A percentile compares a stretch with the other conserved stretches of the same genome.
These are phyloP conservation scores for Cercospora janseana DNA, from an alignment of 2,329 filamentous ascomycete species.

Conservation along the genomic window DNA sequence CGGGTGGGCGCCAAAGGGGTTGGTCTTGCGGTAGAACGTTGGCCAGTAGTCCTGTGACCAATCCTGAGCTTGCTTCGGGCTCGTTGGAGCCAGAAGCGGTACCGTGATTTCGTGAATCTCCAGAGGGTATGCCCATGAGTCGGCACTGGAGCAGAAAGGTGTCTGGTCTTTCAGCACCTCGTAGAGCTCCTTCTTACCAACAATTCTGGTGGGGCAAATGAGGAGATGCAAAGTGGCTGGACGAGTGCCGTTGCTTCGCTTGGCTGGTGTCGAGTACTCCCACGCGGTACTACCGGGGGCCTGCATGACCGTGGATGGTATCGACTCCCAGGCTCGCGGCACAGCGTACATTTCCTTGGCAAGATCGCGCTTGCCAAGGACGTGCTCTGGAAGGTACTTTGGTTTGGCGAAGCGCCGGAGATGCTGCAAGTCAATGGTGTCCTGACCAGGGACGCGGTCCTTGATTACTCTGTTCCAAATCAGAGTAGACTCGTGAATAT, in stretches of 20 bases:
- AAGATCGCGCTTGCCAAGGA: slow-evolving; percentile 35
- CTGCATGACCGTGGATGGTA: slow-evolving; percentile 34
- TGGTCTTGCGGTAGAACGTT: slow-evolving; percentile 80
- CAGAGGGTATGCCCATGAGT: slow-evolving; percentile 43
- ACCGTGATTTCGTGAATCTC: slow-evolving; percentile 65
- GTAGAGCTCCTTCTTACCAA: slow-evolving; percentile 56
- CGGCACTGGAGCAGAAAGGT: slow-evolving; percentile 41
- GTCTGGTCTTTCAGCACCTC: slow-evolving; percentile 40
- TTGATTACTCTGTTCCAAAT: slow-evolving; percentile 45
- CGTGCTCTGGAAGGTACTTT: slow-evolving; percentile 38
- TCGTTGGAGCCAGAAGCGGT: slow-evolving; percentile 71
- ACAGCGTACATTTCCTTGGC: slow-evolving; percentile 38
- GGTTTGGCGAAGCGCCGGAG: slow-evolving; percentile 72
- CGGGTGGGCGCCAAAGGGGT: slow-evolving; percentile 80
- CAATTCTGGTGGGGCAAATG: slow-evolving; percentile 50
- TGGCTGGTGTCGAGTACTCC: slow-evolving; percentile 58
- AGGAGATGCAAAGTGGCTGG: slow-evolving; percentile 50
- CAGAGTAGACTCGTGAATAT: slow-evolving; percentile 8
- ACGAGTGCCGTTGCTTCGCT: slow-evolving; percentile 49
- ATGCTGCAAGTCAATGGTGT: slow-evolving; percentile 52
- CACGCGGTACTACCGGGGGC: slow-evolving; percentile 41
- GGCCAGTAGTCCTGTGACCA: slow-evolving; percentile 82
- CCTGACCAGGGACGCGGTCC: slow-evolving; percentile 45
- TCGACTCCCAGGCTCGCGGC: slow-evolving; percentile 35
- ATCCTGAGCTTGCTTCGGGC: slow-evolving; percentile 67